These are phyloP conservation scores for Singerocomus inundabilis DNA, from an alignment of 1,284 basidiomycete genomes.

Conservation along the genomic window DNA sequence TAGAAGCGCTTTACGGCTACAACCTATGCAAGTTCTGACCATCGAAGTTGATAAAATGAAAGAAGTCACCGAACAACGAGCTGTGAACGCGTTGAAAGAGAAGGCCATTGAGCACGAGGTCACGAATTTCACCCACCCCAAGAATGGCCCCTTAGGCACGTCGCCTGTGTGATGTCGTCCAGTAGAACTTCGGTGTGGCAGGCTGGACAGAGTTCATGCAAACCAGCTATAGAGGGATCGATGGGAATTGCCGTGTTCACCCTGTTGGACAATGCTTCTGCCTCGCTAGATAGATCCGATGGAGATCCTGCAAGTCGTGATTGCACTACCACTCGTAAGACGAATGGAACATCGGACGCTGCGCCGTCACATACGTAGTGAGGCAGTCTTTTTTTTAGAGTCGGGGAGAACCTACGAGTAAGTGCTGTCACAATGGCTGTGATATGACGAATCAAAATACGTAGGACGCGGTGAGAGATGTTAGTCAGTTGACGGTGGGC, in stretches of 20 bases:
- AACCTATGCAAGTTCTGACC: slow-evolving; percentile 69
- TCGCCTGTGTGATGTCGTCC: slow-evolving; percentile 53
- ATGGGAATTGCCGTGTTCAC: slow-evolving; percentile 37
- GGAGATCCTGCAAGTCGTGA: slow-evolving; percentile 49
- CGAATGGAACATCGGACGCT: slow-evolving; percentile 60
- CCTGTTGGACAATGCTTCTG: slow-evolving; percentile 42
- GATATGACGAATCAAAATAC: slow-evolving; percentile 58
- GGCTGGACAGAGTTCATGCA: slow-evolving; percentile 67
- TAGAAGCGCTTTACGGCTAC: slow-evolving; percentile 67
- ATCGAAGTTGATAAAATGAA: slow-evolving; percentile 65
- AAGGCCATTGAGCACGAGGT: slow-evolving; percentile 24
- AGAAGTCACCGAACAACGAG: slow-evolving; percentile 69
- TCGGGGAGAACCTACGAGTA: slow-evolving; percentile 40
- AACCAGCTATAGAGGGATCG: slow-evolving; percentile 33
- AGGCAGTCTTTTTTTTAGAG: slow-evolving; percentile 6
- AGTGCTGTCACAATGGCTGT: slow-evolving; percentile 44
- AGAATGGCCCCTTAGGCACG: slow-evolving; percentile 63
- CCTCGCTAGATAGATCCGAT: slow-evolving; percentile 50
- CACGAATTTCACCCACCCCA: slow-evolving; percentile 49
- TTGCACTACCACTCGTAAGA: slow-evolving; percentile 54
- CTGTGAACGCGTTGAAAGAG: slow-evolving; percentile 37
- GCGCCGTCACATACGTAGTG: slow-evolving; percentile 12
- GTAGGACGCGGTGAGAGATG: slow-evolving; percentile 54
- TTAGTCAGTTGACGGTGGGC: slow-evolving; percentile 48
- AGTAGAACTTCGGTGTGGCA: slow-evolving; percentile 58